phyloP scores from a whole-genome alignment of 2,329 filamentous ascomycete species.

The Diplocarpon mali region DNA sequence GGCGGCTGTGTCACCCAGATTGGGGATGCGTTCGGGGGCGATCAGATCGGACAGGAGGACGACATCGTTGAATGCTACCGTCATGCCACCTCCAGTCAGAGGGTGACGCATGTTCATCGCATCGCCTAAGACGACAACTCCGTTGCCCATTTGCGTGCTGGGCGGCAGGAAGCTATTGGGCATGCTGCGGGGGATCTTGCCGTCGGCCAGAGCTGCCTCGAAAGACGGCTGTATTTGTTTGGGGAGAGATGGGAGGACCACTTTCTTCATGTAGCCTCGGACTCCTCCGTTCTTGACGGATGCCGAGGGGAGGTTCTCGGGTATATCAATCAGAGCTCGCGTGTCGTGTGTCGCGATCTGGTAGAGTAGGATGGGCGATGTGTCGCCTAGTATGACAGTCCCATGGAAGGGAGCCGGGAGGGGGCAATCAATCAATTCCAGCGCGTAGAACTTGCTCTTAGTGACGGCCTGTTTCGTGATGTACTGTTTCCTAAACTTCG shows the following conservation, averaged over 20 bases:
- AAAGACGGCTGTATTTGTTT: conserved; percentile 61
- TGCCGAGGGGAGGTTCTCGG: conserved; percentile 63
- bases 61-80: conserved; percentile 89
- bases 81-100: conserved; percentile 95
- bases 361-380: conserved; percentile 77
- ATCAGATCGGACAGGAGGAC: conserved; percentile 67
- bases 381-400: conserved; percentile 75
- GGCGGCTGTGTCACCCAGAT: conserved; percentile 53
- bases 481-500: conserved; percentile 78
- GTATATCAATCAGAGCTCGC: conserved; percentile 78
- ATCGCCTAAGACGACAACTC: conserved; percentile 77
- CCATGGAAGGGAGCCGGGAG: conserved; percentile 68
- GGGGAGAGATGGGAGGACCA: conserved; percentile 71
- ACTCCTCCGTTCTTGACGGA: conserved; percentile 68
- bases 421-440: conserved; percentile 81
- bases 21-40: conserved; percentile 54
- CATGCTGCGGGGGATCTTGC: conserved; percentile 72
- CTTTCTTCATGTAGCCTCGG: conserved; percentile 69
- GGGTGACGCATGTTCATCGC: conserved; percentile 99
- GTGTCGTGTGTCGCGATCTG: conserved; percentile 96
- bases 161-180: conserved; percentile 91
- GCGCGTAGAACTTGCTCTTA: conserved; percentile 81
- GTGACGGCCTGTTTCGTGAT: conserved; percentile 56
- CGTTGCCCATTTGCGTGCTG: conserved; percentile 55
- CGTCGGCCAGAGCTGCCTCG: conserved; percentile 62